Percentiles rank a stretch among this genome's conserved stretches.
Conservation (phyloP, 305 asterid genomes). For the Ajuga reptans region DNA sequence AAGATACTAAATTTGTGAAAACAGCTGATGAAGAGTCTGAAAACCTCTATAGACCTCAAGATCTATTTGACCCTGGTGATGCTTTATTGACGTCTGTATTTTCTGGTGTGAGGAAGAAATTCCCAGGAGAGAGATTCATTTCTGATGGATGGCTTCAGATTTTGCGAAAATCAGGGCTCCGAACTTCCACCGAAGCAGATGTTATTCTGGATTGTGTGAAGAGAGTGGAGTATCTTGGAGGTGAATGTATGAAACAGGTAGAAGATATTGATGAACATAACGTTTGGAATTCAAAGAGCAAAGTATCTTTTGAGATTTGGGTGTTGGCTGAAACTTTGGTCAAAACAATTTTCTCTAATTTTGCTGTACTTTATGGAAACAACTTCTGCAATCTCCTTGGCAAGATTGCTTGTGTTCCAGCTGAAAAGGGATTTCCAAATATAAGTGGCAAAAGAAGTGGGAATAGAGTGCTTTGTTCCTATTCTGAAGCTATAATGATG, state of each 20-base stretch:
- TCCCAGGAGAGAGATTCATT: conserved; percentile 89
- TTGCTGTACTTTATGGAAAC: conserved; percentile 82
- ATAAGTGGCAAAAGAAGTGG: conserved; percentile 63
- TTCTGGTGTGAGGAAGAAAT: conserved; percentile 66
- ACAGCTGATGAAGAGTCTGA: conserved; percentile 66
- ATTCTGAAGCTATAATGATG: conserved; percentile 64
- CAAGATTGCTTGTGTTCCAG: conserved; percentile 79
- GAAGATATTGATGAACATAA: conserved; percentile 52
- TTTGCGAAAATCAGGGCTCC: conserved; percentile 75
- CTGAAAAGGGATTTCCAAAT: conserved; percentile 81
- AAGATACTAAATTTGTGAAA: conserved; percentile 67
- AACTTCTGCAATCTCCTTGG: conserved; percentile 83
- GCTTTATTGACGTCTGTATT: conserved; percentile 67
- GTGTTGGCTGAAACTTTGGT: conserved; percentile 74
- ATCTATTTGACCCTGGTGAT: conserved; percentile 82
- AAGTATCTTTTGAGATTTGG: conserved; percentile 81
- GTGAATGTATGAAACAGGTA: conserved; percentile 48
- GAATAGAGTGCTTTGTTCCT: conserved; percentile 81
- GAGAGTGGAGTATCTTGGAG: conserved; percentile 90
- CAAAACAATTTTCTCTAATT: conserved; percentile 68
- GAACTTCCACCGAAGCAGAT: conserved; percentile 73
- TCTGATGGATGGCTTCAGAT: conserved; percentile 84
- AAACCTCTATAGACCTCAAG: conserved; percentile 52
- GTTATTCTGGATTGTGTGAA: conserved; percentile 81
- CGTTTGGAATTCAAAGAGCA: conserved; percentile 46